Conservation (phyloP, 192 early-diverging fungal genomes). For the Lobulomyces angularis region DNA sequence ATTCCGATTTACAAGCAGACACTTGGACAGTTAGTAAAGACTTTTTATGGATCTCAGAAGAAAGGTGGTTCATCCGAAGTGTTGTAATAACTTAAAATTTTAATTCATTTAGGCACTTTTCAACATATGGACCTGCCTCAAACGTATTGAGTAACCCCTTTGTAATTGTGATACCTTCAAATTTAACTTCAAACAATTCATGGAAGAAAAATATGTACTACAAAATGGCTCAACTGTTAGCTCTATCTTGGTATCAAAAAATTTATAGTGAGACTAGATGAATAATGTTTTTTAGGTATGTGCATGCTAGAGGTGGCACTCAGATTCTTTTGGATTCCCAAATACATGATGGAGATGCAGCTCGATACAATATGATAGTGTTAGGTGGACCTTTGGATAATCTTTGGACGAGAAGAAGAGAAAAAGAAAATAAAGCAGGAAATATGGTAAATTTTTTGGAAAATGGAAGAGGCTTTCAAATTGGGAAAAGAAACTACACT, state of each 20-base stretch:
- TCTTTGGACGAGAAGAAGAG: constrained; percentile 22
- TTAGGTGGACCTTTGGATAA: constrained; percentile 51
- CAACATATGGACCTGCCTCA: constrained; percentile 53
- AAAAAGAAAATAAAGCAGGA: constrained; percentile 25
- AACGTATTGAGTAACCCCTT: constrained; percentile 32
- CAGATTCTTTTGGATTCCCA: constrained; percentile 46
- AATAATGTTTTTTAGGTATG: too few species aligned
- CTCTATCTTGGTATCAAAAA: constrained; percentile 57
- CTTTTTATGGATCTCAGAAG: too few species aligned
- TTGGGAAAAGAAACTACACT: constrained; percentile 25
- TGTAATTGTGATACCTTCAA: constrained; percentile 30
- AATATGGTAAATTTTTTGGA: constrained; percentile 12
- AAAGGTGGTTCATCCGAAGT: too few species aligned
- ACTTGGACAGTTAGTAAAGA: too few species aligned
- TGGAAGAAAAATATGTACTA: constrained; percentile 14
- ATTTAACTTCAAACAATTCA: background rate
- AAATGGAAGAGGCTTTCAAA: constrained; percentile 17
- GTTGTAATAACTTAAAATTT: too few species aligned
- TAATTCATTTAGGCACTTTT: too few species aligned
- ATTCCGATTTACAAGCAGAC: too few species aligned
- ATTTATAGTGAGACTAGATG: too few species aligned
- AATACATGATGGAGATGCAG: constrained; percentile 20
- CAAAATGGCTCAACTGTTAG: constrained; percentile 41
- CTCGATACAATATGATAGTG: constrained; percentile 42
- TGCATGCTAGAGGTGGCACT: constrained; percentile 48